Percentiles rank a stretch among this genome's conserved stretches.
phyloP scores from a whole-genome alignment of 768 basidiomycete genomes.

The Psilocybe azurescens region DNA sequence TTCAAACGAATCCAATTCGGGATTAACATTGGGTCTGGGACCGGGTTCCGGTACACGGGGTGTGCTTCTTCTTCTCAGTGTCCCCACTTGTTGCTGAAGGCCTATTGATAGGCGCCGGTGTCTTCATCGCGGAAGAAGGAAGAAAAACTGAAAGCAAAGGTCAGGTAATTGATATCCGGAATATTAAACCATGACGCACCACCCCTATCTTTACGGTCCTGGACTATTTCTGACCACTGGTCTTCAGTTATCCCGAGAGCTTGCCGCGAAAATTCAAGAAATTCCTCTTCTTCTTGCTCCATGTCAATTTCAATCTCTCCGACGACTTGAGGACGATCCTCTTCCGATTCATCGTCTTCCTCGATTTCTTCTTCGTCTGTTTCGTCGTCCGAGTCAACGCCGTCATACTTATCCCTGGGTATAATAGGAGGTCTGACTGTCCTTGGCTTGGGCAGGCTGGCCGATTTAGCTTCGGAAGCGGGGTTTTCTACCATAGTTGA shows the following conservation, averaged over 20 bases:
- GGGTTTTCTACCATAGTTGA: constrained; percentile 9
- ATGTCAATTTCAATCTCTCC: constrained; percentile 90
- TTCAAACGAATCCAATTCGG: constrained; percentile 90
- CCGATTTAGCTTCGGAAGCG: constrained; percentile 6
- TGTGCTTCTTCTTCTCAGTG: constrained; percentile 15
- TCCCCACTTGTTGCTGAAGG: too few species aligned
- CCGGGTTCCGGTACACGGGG: constrained; percentile 31
- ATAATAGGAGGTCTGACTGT: constrained; percentile 80
- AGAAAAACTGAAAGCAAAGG: constrained; percentile 55
- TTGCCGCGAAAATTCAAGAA: constrained; percentile 93
- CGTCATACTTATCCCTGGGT: constrained; percentile 85
- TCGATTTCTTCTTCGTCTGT: constrained; percentile 69
- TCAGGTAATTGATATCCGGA: background rate
- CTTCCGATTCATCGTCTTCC: constrained; percentile 66
- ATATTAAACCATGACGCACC: constrained; percentile 54
- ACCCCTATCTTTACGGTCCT: constrained; percentile 77
- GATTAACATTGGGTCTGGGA: constrained; percentile 55
- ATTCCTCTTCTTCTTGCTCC: constrained; percentile 93
- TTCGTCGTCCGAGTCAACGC: constrained; percentile 92
- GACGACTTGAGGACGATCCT: constrained; percentile 83
- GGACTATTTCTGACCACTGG: constrained; percentile 89
- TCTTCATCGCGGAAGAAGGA: constrained; percentile 44
- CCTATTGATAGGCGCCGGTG: constrained; percentile 6
- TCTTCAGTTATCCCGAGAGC: constrained; percentile 86
- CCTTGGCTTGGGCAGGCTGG: constrained; percentile 36